Base-by-base conservation (phyloP, 108 stramenopile genomes). In the Chaetoceros muelleri region DNA sequence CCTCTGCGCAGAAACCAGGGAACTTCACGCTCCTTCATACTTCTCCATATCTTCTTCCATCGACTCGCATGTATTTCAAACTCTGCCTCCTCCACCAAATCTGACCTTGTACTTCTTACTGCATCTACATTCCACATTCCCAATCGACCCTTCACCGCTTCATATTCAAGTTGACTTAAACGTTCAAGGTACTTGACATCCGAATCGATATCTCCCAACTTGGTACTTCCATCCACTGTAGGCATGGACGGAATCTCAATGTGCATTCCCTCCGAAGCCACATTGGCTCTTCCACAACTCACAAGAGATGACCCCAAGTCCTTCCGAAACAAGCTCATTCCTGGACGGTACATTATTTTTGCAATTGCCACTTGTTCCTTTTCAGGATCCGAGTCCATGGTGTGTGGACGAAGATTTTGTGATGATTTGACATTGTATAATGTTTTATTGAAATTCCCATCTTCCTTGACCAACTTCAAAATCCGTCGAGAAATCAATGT, bases 61-160 rank as follows among this genome's bases (percentile, higher is more conserved):
- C 24, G 21, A 5, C 21, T 70, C 8, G 75, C 75, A 21, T 61
- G 74, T n/a, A 57, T 52, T 65, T 81, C 75, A 60, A 76, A 81
- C 17, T 81, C 66, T 2, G 61, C 63, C 65, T 81, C 75, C 8
- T 76, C 69, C 8, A 76, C 64, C 1, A 74, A 1, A 19, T 90
- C 89, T 30, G 19, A 46, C 27, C 72, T 60, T 24, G 47, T 55
- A 52, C 72, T 53, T 51, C 81, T 70, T 7, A 78, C 65, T 7
- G 64, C 40, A 0, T 63, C 49, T 19, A 64, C 62, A 0, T 74
- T 63, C 89, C 89, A 90, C 69, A 90, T 81, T 1, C 89, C 89
- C 17, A 30, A 28, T 18, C 47, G 62, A 44, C 60, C 44, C 51
- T 79, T 73, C 28, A 66, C 77, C 0, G 85, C 81, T 50, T 75